Evolutionary conservation across 805 yeast genomes (phyloP).

Genomic region (Ogataea glucozyma): DNA sequence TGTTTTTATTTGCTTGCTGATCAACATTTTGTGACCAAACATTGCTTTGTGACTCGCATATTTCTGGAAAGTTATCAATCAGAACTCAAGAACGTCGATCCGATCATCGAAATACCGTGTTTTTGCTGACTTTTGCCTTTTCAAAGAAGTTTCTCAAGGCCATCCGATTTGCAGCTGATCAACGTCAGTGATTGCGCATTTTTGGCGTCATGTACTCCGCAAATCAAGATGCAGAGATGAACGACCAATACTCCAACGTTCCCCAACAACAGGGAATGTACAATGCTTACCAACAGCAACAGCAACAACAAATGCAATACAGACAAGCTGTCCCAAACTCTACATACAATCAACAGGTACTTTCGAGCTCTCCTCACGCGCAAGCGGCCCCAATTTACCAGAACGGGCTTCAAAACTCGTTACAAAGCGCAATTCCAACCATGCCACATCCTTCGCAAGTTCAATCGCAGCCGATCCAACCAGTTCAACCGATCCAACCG

Average conservation of each 20-base stretch:
- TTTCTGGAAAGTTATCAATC: too few species aligned
- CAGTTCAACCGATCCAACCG: constrained; percentile 10
- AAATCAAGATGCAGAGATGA: constrained; percentile 11
- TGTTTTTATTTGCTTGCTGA: constrained; percentile 16
- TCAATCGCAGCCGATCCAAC: constrained; percentile 18
- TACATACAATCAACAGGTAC: constrained; percentile 8
- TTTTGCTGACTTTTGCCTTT: not conserved
- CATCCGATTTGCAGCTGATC: too few species aligned
- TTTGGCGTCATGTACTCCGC: constrained; percentile 11
- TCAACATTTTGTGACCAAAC: not conserved
- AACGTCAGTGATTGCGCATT: too few species aligned
- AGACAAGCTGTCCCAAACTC: constrained; percentile 11
- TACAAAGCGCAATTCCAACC: constrained; percentile 25
- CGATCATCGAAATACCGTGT: too few species aligned
- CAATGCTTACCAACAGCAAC: constrained; percentile 28
- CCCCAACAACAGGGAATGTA: constrained; percentile 27
- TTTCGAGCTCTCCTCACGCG: constrained; percentile 15
- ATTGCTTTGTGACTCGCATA: not conserved
- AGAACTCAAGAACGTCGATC: too few species aligned
- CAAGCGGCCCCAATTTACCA: constrained; percentile 21
- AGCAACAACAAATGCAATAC: constrained; percentile 36
- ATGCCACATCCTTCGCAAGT: constrained; percentile 29
- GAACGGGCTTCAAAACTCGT: constrained; percentile 18
- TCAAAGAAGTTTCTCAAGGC: too few species aligned
- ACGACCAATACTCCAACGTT: constrained; percentile 7